Percentiles rank a stretch among this genome's conserved stretches.
These are phyloP conservation scores for Leishmania amazonensis DNA, from an alignment of 208 protist genomes.

Conservation along the genomic window DNA sequence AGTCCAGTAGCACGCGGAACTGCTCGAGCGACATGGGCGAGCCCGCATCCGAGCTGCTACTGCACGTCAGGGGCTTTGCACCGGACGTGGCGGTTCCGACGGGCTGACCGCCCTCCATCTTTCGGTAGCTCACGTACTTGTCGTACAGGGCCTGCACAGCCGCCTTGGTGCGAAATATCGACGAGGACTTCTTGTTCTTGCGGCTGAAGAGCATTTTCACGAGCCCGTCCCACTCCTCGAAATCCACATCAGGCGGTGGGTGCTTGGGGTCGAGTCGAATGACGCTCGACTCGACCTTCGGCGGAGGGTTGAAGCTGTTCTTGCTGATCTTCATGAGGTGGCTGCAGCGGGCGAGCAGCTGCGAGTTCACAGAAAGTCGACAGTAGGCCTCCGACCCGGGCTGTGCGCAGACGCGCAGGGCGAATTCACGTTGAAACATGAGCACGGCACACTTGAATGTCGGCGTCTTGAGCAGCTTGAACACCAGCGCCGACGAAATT, in stretches of 20 bases:
- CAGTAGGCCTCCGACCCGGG: conserved; percentile 98
- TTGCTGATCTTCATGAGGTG: conserved; percentile 99
- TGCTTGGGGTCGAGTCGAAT: conserved; percentile 98
- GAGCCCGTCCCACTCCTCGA: conserved; percentile 99
- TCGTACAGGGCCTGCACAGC: conserved; percentile 70
- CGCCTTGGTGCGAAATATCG: conserved; percentile 95
- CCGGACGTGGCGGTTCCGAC: conserved; percentile 6
- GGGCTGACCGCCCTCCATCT: conserved; percentile 69
- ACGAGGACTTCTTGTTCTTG: conserved; percentile 99
- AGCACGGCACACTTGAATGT: conserved; percentile 97
- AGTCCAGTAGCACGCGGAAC: conserved; percentile 76
- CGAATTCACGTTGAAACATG: conserved; percentile 99
- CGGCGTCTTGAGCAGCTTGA: conserved; percentile 98
- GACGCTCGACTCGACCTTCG: conserved; percentile 99
- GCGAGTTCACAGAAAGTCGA: conserved; percentile 99
- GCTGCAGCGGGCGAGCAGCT: conserved; percentile 97
- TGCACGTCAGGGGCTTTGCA: background rate
- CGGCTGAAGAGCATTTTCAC: conserved; percentile 98
- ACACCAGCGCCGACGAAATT: conserved; percentile 99
- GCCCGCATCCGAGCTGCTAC: background rate
- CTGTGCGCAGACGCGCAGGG: conserved; percentile 97
- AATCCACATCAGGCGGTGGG: conserved; percentile 97
- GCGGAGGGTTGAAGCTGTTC: conserved; percentile 99
- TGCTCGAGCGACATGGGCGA: conserved; percentile 40
- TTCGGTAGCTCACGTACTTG: conserved; percentile 85